Base-by-base conservation (phyloP, 345 rosid species). In the Pugionium cornutum region DNA sequence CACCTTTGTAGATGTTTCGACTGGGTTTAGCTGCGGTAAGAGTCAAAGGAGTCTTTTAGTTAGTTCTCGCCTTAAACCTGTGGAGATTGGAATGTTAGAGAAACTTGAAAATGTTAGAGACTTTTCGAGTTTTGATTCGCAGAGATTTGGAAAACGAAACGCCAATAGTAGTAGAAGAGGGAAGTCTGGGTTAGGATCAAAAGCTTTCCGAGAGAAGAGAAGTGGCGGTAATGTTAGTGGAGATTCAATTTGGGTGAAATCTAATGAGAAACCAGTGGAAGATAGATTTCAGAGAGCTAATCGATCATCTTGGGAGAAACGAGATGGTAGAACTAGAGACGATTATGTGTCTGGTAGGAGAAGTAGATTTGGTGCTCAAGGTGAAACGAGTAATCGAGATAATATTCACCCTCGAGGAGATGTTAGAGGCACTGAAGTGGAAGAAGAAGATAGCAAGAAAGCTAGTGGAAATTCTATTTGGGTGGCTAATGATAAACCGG, bases 151-250 rank as follows among this genome's bases (percentile, higher is more conserved):
- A 27, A 79, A 75, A 64, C 73, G 75, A 51, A 62, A 62, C 34
- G 50, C 58, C 42, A 8, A 2, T 57, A 2, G 1, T 59, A 75
- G 54, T 11, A 65, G 9, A 48, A 74, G 82, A 70, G 75, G 86
- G 68, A 74, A 80, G 69, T 34, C 84, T 68, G 78, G 89, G 80
- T 76, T 83, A 27, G 78, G 73, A 1, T 74, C 80, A 1, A 73
- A 35, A 43, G 54, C 66, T 72, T 64, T 27, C 4, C 4, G 54
- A 59, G 76, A 52, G 0, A 52, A 66, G 67, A 52, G 51, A 50
- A 42, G 25, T 72, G 58, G 50, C 0, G 53, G 42, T 45, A 55
- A 10, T 48, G 58, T 44, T 8, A 31, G 44, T 65, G 62, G 66
- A 44, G 67, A 73, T 25, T 58, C 77, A 6, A 66, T 73, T 53